Conservation (phyloP, 352 stramenopile genomes). For the Blastocystis sp. region DNA sequence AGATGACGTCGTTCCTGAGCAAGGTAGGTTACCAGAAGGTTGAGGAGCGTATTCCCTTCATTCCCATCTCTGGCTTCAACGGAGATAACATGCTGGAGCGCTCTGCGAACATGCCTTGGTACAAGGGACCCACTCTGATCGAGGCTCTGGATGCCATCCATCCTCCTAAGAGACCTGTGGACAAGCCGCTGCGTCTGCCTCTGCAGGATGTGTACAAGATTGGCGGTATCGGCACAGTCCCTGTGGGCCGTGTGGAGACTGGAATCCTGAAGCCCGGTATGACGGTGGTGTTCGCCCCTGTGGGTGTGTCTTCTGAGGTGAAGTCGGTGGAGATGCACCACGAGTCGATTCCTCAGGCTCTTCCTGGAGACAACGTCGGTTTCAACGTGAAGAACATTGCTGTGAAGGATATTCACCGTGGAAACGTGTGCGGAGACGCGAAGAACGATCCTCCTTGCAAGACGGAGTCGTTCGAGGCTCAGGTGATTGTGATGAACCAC, state of each 20-base stretch:
- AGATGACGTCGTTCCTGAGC: conserved; percentile 80
- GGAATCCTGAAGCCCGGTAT: conserved; percentile 86
- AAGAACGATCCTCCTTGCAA: conserved; percentile 77
- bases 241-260: conserved; percentile 88
- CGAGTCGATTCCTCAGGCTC: conserved; percentile 76
- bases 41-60: conserved; percentile 66
- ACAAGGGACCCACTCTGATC: conserved; percentile 75
- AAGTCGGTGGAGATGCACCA: conserved; percentile 92
- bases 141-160: conserved; percentile 61
- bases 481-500: conserved; percentile 86
- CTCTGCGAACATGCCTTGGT: conserved; percentile 87
- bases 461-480: conserved; percentile 78
- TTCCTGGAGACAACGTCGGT: conserved; percentile 84
- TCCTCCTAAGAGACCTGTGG: conserved; percentile 74
- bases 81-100: conserved; percentile 91
- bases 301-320: conserved; percentile 78
- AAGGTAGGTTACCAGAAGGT: conserved; percentile 85
- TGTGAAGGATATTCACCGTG: conserved; percentile 81
- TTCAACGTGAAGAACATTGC: conserved; percentile 92
- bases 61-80: conserved; percentile 87
- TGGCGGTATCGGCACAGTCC: conserved; percentile 84
- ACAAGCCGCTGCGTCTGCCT: conserved; percentile 87
- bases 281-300: conserved; percentile 76
- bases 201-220: conserved; percentile 95
- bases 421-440: conserved; percentile 81